Conservation (phyloP, 1,284 basidiomycete genomes). For the Puccinia novopanici region DNA sequence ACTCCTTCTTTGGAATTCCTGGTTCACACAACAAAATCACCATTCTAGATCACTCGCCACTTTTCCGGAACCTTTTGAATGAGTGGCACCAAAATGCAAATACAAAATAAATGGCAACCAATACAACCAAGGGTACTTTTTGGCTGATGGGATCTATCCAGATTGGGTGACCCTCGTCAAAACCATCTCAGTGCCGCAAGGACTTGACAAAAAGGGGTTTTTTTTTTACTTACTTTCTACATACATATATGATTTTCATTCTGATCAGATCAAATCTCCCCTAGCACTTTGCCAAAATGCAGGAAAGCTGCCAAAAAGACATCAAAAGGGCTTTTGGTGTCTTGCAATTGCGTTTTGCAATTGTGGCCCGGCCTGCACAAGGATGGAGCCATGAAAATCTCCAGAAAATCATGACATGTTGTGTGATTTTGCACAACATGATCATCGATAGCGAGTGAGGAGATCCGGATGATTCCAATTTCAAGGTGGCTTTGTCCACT, state of each 20-base stretch:
- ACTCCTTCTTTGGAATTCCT: slow-evolving; percentile 16
- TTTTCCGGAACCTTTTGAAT: neutral
- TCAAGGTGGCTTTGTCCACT: too few species aligned
- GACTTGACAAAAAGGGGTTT: neutral
- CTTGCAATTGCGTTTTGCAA: neutral
- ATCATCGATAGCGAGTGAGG: too few species aligned
- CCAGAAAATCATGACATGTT: too few species aligned
- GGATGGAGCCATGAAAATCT: too few species aligned
- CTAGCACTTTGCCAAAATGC: slow-evolving; percentile 9
- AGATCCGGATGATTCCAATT: too few species aligned
- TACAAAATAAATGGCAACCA: neutral
- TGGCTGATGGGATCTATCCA: slow-evolving; percentile 13
- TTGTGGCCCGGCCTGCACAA: neutral
- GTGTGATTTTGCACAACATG: too few species aligned
- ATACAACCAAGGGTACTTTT: too few species aligned
- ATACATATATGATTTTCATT: too few species aligned
- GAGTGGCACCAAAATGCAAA: neutral
- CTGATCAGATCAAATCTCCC: too few species aligned
- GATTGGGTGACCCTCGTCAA: neutral
- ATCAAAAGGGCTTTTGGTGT: slow-evolving; percentile 7
- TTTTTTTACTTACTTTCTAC: too few species aligned
- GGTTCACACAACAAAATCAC: slow-evolving; percentile 12
- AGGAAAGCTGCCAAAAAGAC: too few species aligned
- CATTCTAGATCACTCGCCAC: too few species aligned
- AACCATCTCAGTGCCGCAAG: neutral